Evolutionary conservation across 768 basidiomycete species (phyloP).

Genomic region (Pilatotrama ljubarskyi): DNA sequence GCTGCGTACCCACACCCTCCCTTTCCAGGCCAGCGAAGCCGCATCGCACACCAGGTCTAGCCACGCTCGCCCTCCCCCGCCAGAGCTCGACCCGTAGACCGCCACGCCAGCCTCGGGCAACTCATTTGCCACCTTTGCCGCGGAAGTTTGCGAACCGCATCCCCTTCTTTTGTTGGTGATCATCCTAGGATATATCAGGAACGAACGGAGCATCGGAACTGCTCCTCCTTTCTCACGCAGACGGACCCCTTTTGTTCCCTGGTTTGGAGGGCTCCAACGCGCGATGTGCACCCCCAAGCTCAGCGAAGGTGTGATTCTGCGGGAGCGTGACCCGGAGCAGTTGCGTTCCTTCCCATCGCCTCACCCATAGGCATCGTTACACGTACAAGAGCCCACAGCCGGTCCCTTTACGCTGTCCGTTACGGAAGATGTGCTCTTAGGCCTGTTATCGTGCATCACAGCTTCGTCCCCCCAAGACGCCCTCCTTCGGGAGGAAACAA

Average conservation of each 20-base stretch:
- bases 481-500: not conserved
- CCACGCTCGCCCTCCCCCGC: constrained; percentile 11
- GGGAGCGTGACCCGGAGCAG: constrained; percentile 7
- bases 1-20: constrained; percentile 13
- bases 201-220: constrained; percentile 19
- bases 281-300: not conserved
- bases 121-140: constrained; percentile 4
- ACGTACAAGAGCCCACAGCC: constrained; percentile 7
- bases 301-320: constrained; percentile 15
- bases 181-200: constrained; percentile 20
- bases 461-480: not conserved
- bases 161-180: constrained; percentile 24
- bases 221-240: constrained; percentile 12
- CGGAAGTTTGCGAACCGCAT: constrained; percentile 12
- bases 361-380: not conserved
- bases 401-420: not conserved
- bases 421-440: not conserved
- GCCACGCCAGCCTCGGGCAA: constrained; percentile 1
- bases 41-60: not conserved
- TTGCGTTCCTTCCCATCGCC: not conserved
- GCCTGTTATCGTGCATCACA: not conserved
- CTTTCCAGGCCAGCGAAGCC: constrained; percentile 8
- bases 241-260: constrained; percentile 18
- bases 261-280: not conserved
- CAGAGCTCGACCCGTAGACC: not conserved